Evolutionary conservation across 2,329 filamentous ascomycete genomes (phyloP), one percentile per base, ranked within the genome.

Genomic region (Beauveria medogensis): DNA sequence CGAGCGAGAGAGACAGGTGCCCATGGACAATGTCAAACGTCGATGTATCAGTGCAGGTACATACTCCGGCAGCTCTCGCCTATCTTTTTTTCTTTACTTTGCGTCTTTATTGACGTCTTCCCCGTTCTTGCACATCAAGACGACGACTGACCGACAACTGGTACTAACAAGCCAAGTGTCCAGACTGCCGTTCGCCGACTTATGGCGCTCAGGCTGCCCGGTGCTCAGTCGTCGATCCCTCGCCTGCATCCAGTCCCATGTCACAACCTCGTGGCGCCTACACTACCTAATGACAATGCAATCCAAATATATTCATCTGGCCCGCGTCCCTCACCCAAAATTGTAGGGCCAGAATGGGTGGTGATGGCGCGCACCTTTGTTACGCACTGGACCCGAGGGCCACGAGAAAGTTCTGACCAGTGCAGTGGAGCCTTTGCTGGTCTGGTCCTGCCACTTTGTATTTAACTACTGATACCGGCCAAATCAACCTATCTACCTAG

Each of bases 151-250:
- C 53, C 40, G 53, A 12, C 24, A 10, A 20, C 34, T 24, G 28
- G 14, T 16, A 44, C 34, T 30, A 34, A 16, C 34, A 37, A 37
- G 34, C 34, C 34, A 37, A 43, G 41, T n/a, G 41, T 41, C 51
- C 10, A 55, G 53, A 46, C 24, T 34, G 26, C 40, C 10, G 41
- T 8, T 34, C 18, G 53, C 41, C 40, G 41, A 18, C 40, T 24
- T 22, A 22, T 24, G 28, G 14, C 26, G 44, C 34, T 22, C 55
- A n/a, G 43, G 30, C 34, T 40, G 37, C 16, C 12, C 22, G 22
- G 34, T 50, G 46, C 46, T 44, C 46, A 52, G 47, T 44, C 24
- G 41, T 59, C 28, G 50, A 59, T 53, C 50, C 48, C 57, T 28
- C 56, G 48, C 34, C 47, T 34, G 37, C 56, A 46, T 52, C 37